Base-by-base conservation (phyloP, 1,284 basidiomycete genomes). In the Trametes sp. region DNA sequence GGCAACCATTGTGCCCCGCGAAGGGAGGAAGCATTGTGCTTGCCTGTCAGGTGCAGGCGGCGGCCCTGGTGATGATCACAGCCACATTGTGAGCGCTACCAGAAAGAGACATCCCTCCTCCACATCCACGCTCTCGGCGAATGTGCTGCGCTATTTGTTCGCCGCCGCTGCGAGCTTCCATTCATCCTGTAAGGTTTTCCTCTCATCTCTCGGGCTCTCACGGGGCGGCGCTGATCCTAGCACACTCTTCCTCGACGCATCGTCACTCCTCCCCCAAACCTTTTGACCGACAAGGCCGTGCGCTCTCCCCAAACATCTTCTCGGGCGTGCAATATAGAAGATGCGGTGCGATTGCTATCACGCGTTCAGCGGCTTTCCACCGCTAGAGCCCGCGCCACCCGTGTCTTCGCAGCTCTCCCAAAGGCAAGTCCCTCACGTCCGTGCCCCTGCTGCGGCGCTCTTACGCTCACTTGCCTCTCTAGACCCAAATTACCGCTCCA, bases 161-260 rank as follows among this genome's bases (percentile, higher is more conserved):
- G 50, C 57, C 46, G 35, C 21, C 9, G 44, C 4, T 29, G 53
- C 59, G 24, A 48, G 38, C 57, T 62, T 64, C 60, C 62, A 64
- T 64, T 55, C 19, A 45, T 31, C 13, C 35, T n/a, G n/a, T 45
- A 67, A 62, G 59, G 57, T 57, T 57, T 61, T 54, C 59, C 31
- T 35, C 14, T 19, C 6, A 4, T n/a, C 16, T n/a, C 16, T 14
- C 6, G 16, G 23, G 35, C 16, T 49, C 42, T 21, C 50, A 42
- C 21, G 44, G 28, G 21, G 11, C 23, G 31, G 31, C 62, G 58
- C 53, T 63, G 59, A 63, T 60, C 54, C 38, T 56, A 28, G 35
- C 26, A 21, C 33, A 38, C 57, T 42, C 57, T 45, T 38, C 48
- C 28, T 24, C 31, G 14, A 21, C 23, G 21, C n/a, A 21, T 28